A percentile compares a stretch with the other conserved stretches of the same genome.
phyloP scores from a whole-genome alignment of 176 grass and related monocot species.

The Puccinellia tenuiflora region DNA sequence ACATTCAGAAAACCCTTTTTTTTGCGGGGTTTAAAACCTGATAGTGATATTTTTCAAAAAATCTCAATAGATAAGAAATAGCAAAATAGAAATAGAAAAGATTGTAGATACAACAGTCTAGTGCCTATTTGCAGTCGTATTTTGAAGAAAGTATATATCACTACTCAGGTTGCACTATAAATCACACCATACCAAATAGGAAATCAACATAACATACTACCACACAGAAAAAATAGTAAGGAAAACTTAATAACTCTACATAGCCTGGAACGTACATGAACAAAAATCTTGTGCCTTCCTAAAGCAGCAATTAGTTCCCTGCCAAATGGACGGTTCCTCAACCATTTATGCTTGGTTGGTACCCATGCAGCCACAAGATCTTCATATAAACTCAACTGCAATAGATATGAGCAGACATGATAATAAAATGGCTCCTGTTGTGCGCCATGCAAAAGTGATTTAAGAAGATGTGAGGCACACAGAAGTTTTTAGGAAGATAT shows the following conservation, averaged over 20 bases:
- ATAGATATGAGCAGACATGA: constrained; percentile 19
- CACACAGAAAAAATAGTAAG: background rate
- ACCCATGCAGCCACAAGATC: constrained; percentile 91
- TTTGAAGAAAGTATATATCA: no score
- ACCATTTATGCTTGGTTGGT: constrained; percentile 74
- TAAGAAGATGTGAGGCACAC: background rate
- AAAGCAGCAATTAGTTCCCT: constrained; percentile 62
- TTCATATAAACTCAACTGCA: constrained; percentile 97
- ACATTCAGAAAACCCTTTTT: no score
- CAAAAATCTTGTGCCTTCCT: constrained; percentile 78
- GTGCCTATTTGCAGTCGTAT: no score
- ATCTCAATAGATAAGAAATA: no score
- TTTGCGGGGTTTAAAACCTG: no score
- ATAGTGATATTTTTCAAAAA: no score
- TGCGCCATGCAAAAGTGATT: background rate
- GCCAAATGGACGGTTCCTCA: constrained; percentile 62
- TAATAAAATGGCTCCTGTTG: background rate
- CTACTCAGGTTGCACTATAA: no score
- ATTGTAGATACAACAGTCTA: no score
- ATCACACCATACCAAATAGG: no score
- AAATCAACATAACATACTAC: background rate
- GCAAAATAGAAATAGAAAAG: no score
- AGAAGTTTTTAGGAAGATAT: background rate
- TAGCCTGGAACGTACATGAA: constrained; percentile 57
- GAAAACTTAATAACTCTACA: background rate